A percentile compares a stretch with the other conserved stretches of the same genome.
Conservation (phyloP, 345 rosid genomes). For the Aethionema arabicum region DNA sequence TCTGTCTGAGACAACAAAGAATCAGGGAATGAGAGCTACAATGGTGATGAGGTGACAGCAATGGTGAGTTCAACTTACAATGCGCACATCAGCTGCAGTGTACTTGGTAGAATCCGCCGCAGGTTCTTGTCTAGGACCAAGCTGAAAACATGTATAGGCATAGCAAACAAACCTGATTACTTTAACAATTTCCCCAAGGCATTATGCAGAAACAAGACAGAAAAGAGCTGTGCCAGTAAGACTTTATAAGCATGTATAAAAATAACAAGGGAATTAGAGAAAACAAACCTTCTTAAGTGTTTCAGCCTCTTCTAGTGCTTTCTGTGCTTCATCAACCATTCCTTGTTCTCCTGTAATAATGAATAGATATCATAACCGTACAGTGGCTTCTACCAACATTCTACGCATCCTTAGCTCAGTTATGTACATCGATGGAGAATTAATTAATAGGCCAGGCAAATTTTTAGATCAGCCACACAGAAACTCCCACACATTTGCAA, state of each 20-base stretch:
- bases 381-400: slow-evolving; percentile 19
- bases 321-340: slow-evolving; percentile 99
- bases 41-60: slow-evolving; percentile 17
- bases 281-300: slow-evolving; percentile 88
- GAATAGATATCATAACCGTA: not conserved
- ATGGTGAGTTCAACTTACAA: slow-evolving; percentile 55
- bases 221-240: not conserved
- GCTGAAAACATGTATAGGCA: slow-evolving; percentile 46
- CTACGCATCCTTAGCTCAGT: not conserved
- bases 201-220: not conserved
- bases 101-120: slow-evolving; percentile 73
- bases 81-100: slow-evolving; percentile 96
- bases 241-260: slow-evolving; percentile 5
- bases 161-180: slow-evolving; percentile 2
- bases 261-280: not conserved
- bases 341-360: slow-evolving; percentile 83
- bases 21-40: slow-evolving; percentile 14
- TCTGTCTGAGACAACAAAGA: slow-evolving; percentile 71
- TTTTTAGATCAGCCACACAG: not conserved
- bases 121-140: slow-evolving; percentile 79
- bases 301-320: slow-evolving; percentile 97
- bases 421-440: not conserved
- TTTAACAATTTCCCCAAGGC: slow-evolving; percentile 9
- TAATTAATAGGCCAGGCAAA: not conserved
- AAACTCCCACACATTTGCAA: not conserved